Conservation (phyloP, 1,139 yeast species). For the Debaryomyces udenii region DNA sequence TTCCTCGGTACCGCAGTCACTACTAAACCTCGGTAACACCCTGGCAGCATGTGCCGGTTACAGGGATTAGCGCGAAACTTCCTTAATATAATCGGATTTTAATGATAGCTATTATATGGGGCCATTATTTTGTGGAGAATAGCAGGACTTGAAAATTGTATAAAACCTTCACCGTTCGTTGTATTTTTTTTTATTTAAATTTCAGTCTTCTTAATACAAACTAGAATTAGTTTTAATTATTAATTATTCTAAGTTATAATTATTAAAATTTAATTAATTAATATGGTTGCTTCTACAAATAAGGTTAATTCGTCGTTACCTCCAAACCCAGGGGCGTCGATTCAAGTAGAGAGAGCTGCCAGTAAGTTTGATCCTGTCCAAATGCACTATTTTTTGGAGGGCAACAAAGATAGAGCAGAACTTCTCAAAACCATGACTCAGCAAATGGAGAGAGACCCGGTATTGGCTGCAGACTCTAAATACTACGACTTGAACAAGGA, state of each 20-base stretch:
- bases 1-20: neutral
- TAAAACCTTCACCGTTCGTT: conserved; percentile 2
- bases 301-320: conserved; percentile 24
- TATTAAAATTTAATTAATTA: neutral
- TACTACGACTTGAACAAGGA: conserved; percentile 43
- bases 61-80: neutral
- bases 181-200: neutral
- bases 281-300: conserved; percentile 7
- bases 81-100: neutral
- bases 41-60: conserved; percentile 1
- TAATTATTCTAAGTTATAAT: neutral
- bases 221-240: neutral
- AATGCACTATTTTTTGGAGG: conserved; percentile 48
- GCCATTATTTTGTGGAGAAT: conserved; percentile 8
- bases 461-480: conserved; percentile 35
- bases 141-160: conserved; percentile 2
- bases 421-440: conserved; percentile 31
- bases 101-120: conserved; percentile 1
- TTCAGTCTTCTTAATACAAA: neutral
- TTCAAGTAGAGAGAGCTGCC: conserved; percentile 37
- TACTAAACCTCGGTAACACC: conserved; percentile 4
- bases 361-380: conserved; percentile 33
- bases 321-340: conserved; percentile 40
- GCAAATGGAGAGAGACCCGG: conserved; percentile 50
- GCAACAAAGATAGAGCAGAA: conserved; percentile 36